Percentiles rank a stretch among this genome's conserved stretches.
Evolutionary conservation across 192 early-diverging fungal species (phyloP).

Genomic region (Rhizophlyctis rosea): DNA sequence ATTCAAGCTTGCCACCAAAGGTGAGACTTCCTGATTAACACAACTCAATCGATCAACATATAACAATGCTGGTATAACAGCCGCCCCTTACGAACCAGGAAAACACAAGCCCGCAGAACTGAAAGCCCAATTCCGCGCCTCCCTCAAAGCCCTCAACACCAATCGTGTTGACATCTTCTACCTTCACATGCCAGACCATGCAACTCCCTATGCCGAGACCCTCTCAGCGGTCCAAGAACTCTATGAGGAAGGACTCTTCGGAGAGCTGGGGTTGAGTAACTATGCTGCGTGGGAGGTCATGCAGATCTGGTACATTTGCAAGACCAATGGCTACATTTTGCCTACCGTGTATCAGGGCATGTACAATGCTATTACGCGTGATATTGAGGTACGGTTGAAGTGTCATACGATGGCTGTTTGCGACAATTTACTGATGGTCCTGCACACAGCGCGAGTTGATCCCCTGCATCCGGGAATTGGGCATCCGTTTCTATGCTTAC

Average conservation of each 20-base stretch:
- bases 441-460: slow-evolving; percentile 44
- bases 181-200: slow-evolving; percentile 58
- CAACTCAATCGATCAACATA: too few species aligned
- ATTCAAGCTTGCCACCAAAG: slow-evolving; percentile 2
- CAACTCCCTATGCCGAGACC: slow-evolving; percentile 51
- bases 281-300: slow-evolving; percentile 48
- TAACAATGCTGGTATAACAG: slow-evolving; percentile 56
- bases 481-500: slow-evolving; percentile 64
- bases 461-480: slow-evolving; percentile 54
- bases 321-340: slow-evolving; percentile 41
- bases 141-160: slow-evolving; percentile 43
- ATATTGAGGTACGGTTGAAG: slow-evolving; percentile 16
- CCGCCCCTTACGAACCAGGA: slow-evolving; percentile 43
- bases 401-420: background rate
- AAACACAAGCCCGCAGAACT: slow-evolving; percentile 38
- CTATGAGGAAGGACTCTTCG: slow-evolving; percentile 50
- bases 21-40: too few species aligned
- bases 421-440: background rate
- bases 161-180: slow-evolving; percentile 61
- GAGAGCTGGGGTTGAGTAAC: slow-evolving; percentile 32
- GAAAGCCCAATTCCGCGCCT: slow-evolving; percentile 32
- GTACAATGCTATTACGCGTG: slow-evolving; percentile 33
- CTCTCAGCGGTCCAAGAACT: slow-evolving; percentile 54
- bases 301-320: slow-evolving; percentile 47
- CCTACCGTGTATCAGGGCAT: slow-evolving; percentile 47